Percentiles rank a stretch among this genome's conserved stretches.
Conservation (phyloP, 495 filamentous ascomycete species). For the Trichoderma virens region DNA sequence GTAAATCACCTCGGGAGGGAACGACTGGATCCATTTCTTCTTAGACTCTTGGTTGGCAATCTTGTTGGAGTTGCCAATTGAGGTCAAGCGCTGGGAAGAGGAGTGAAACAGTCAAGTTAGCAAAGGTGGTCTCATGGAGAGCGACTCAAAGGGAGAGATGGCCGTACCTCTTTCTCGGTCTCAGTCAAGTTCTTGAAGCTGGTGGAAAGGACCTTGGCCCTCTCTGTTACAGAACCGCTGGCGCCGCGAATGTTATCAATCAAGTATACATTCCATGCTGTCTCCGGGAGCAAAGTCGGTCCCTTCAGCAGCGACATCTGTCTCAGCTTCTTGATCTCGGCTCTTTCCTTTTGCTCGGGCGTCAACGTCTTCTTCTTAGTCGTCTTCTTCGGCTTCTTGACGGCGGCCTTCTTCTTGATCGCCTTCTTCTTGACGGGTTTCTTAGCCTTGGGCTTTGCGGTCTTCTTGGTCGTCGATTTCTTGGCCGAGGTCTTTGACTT, state of each 20-base stretch:
- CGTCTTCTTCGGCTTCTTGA: constrained; percentile 18
- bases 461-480: constrained; percentile 14
- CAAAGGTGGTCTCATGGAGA: not conserved
- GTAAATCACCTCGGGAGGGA: constrained; percentile 50
- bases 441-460: constrained; percentile 16
- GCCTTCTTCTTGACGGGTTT: constrained; percentile 20
- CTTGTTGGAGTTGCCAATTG: constrained; percentile 41
- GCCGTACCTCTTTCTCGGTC: constrained; percentile 25
- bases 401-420: constrained; percentile 19
- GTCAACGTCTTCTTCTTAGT: constrained; percentile 16
- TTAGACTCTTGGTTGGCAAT: constrained; percentile 36
- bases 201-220: constrained; percentile 11
- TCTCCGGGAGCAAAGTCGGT: constrained; percentile 13
- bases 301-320: constrained; percentile 23
- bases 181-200: constrained; percentile 23
- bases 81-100: not conserved
- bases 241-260: constrained; percentile 12
- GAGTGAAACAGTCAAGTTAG: not conserved
- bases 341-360: constrained; percentile 17
- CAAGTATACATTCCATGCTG: constrained; percentile 19
- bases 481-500: constrained; percentile 10
- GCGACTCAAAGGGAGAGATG: not conserved
- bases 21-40: constrained; percentile 50
- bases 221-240: not conserved
- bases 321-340: constrained; percentile 19